phyloP scores from a whole-genome alignment of 257 asterid genomes.

The Solanum chiquidenum region DNA sequence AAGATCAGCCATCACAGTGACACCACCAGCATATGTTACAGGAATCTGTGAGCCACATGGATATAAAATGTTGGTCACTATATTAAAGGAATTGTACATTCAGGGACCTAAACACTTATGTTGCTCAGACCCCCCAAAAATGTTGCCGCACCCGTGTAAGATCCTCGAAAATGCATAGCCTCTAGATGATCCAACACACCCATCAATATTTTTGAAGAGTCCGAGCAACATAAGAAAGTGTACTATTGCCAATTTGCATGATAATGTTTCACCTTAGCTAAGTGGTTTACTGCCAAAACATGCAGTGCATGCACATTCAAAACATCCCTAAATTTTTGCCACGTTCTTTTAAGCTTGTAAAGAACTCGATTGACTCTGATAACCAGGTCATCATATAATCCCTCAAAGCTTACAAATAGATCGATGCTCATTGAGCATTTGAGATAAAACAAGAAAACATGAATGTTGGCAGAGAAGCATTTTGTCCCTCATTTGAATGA shows the following conservation, averaged over 20 bases:
- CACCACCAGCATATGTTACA: slow-evolving; percentile 96
- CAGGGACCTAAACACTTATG: background rate
- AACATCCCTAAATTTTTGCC: background rate
- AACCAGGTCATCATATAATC: background rate
- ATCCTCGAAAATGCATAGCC: background rate
- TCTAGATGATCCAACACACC: background rate
- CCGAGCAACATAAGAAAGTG: background rate
- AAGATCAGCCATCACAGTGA: slow-evolving; percentile 62
- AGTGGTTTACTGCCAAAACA: background rate
- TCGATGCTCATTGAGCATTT: background rate
- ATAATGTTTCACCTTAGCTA: background rate
- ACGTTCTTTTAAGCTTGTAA: background rate
- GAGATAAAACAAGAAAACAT: background rate
- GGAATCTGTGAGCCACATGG: slow-evolving; percentile 49
- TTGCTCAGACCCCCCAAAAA: background rate
- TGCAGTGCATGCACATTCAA: background rate
- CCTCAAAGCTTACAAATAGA: background rate
- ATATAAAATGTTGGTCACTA: background rate
- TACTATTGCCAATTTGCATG: background rate
- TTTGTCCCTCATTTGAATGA: background rate
- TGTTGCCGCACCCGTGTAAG: background rate
- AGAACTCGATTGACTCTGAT: background rate
- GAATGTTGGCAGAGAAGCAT: background rate
- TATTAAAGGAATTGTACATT: background rate
- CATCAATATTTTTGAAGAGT: background rate